phyloP scores from a whole-genome alignment of 495 filamentous ascomycete genomes.

The Antarctomyces pellizariae region DNA sequence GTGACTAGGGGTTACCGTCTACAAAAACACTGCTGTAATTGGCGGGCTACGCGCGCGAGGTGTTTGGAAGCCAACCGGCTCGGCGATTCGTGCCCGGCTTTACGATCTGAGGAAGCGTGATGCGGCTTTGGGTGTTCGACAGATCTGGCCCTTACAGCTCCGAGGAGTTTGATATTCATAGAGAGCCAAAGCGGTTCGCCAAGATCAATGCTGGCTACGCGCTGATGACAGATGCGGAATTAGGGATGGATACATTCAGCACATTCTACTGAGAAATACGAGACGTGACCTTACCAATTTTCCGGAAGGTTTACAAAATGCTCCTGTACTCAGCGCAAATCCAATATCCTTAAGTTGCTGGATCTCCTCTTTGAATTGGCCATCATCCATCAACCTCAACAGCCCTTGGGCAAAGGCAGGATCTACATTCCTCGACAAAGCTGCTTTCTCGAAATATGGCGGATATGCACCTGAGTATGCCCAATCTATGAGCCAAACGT shows the following conservation, averaged over 20 bases:
- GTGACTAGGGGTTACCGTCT: too few relatives aligned
- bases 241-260: background rate
- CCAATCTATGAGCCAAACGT: constrained; percentile 7
- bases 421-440: background rate
- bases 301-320: background rate
- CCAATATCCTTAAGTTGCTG: constrained; percentile 1
- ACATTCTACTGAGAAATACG: background rate
- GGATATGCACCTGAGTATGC: constrained; percentile 4
- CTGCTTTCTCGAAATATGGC: constrained; percentile 4
- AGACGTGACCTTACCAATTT: background rate
- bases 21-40: constrained; percentile 1
- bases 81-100: constrained; percentile 1
- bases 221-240: background rate
- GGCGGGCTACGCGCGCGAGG: background rate
- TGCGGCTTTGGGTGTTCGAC: constrained; percentile 1
- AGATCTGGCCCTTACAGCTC: constrained; percentile 1
- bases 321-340: constrained; percentile 2
- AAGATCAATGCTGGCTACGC: background rate
- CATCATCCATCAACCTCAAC: constrained; percentile 1
- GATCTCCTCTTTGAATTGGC: constrained; percentile 1
- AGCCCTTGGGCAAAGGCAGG: too few relatives aligned
- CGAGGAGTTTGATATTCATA: constrained; percentile 1
- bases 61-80: too few relatives aligned
- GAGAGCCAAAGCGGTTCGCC: constrained; percentile 1
- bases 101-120: constrained; percentile 1